phyloP scores from a whole-genome alignment of 2,329 filamentous ascomycete species.

The Fonsecaea pugnacius region DNA sequence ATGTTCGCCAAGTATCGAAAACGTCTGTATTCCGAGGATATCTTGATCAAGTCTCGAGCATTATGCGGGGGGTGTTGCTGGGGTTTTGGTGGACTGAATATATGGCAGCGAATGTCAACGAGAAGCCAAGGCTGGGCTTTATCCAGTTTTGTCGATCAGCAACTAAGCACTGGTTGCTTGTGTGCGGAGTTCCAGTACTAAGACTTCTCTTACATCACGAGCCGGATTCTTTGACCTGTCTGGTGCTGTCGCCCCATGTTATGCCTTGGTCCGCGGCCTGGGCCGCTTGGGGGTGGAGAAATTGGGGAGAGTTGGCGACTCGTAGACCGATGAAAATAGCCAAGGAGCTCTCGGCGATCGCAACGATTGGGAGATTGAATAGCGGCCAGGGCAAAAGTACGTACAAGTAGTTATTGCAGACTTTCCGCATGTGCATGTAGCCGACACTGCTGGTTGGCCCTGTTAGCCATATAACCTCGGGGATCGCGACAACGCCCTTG shows the following conservation, averaged over 20 bases:
- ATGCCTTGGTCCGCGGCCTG: neutral
- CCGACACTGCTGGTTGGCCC: neutral
- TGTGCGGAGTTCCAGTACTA: neutral
- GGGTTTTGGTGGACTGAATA: neutral
- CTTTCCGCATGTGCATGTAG: neutral
- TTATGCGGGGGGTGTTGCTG: neutral
- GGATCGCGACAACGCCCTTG: neutral
- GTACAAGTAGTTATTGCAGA: neutral
- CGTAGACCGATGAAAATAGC: neutral
- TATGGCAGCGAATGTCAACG: neutral
- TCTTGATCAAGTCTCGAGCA: neutral
- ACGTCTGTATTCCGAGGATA: constrained; percentile 9
- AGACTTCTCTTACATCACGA: neutral
- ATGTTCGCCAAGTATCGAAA: neutral
- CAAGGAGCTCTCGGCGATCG: neutral
- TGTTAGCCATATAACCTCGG: constrained; percentile 1
- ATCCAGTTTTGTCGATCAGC: neutral
- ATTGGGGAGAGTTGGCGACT: neutral
- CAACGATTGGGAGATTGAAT: neutral
- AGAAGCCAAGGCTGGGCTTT: constrained; percentile 13
- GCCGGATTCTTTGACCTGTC: neutral
- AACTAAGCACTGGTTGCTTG: neutral
- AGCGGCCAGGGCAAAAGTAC: neutral
- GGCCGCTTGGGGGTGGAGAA: neutral
- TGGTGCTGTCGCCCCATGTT: neutral